Evolutionary conservation across 345 rosid species (phyloP).

Genomic region (Eucalyptus fibrosa): DNA sequence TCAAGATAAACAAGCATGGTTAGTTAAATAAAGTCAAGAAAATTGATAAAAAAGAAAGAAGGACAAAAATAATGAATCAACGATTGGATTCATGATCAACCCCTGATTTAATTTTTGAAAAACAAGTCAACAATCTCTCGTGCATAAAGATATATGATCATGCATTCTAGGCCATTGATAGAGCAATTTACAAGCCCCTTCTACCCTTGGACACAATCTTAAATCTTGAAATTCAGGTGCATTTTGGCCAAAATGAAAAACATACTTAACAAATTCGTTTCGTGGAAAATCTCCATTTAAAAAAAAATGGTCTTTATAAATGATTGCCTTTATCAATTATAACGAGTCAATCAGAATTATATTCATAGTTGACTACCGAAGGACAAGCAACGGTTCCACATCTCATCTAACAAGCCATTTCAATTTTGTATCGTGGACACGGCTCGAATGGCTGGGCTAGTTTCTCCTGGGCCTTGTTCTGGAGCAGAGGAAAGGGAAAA

Average conservation of each 20-base stretch:
- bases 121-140: not conserved
- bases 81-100: not conserved
- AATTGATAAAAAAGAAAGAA: not conserved
- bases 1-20: not conserved
- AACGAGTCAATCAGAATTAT: not conserved
- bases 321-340: not conserved
- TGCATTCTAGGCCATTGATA: not conserved
- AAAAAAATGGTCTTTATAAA: not conserved
- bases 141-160: not conserved
- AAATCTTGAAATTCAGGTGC: not conserved
- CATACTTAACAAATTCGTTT: not conserved
- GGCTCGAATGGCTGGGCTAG: not conserved
- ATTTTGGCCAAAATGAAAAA: not conserved
- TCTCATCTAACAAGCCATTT: not conserved
- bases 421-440: not conserved
- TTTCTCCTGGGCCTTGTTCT: not conserved
- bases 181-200: not conserved
- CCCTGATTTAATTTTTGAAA: not conserved
- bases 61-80: not conserved
- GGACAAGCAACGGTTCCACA: not conserved
- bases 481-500: not conserved
- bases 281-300: not conserved
- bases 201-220: not conserved
- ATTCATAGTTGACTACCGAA: not conserved
- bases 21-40: not conserved